These are phyloP conservation scores for Saccharomycopsis fodiens DNA, from an alignment of 805 yeast genomes.

Conservation along the genomic window DNA sequence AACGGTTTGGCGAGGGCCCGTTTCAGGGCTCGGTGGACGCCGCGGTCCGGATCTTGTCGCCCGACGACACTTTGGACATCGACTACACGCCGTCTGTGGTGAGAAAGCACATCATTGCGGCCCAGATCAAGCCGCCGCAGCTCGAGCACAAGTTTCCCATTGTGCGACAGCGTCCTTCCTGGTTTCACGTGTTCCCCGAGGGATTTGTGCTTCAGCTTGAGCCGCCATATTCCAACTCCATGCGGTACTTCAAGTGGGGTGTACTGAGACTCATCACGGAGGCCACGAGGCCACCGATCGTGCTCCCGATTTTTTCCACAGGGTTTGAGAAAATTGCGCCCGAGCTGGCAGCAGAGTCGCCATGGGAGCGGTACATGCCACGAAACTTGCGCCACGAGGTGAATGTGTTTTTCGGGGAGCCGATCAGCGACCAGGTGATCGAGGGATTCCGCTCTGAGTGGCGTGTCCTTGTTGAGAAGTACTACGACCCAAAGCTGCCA, in stretches of 20 bases:
- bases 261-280: conserved; percentile 78
- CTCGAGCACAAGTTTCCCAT: conserved; percentile 34
- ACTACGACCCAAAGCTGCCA: conserved; percentile 43
- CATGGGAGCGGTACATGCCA: conserved; percentile 54
- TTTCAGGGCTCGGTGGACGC: conserved; percentile 90
- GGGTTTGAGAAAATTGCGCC: conserved; percentile 89
- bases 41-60: conserved; percentile 68
- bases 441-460: conserved; percentile 61
- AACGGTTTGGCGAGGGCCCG: conserved; percentile 87
- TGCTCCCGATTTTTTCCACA: conserved; percentile 76
- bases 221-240: conserved; percentile 74
- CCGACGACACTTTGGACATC: conserved; percentile 54
- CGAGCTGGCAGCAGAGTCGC: conserved; percentile 49
- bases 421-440: conserved; percentile 53
- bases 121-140: conserved; percentile 19
- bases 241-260: conserved; percentile 97
- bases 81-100: conserved; percentile 27
- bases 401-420: conserved; percentile 63
- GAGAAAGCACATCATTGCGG: neutral
- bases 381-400: conserved; percentile 60
- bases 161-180: conserved; percentile 57
- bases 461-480: conserved; percentile 51
- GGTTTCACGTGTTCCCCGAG: conserved; percentile 96
- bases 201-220: conserved; percentile 83
- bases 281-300: conserved; percentile 72